Evolutionary conservation across 768 basidiomycete species (phyloP).

Genomic region (Pulveroboletus sp.): DNA sequence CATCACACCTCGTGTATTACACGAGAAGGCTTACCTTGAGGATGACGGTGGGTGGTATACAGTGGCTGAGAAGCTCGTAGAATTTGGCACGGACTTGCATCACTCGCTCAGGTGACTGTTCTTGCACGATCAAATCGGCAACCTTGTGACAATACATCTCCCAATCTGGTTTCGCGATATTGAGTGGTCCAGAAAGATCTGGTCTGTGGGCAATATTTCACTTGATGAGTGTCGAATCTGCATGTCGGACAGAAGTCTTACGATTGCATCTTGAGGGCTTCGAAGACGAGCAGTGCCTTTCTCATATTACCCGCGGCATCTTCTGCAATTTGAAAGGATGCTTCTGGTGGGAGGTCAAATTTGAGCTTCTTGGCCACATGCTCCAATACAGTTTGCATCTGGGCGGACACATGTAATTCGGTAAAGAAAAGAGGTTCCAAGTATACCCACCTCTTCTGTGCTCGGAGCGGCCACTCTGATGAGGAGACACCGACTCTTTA

Average conservation of each 20-base stretch:
- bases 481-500: constrained; percentile 91
- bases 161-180: constrained; percentile 98
- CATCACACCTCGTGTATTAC: background rate
- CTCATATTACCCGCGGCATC: constrained; percentile 89
- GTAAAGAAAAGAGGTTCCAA: background rate
- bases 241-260: constrained; percentile 35
- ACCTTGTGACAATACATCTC: constrained; percentile 94
- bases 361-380: constrained; percentile 78
- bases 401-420: constrained; percentile 2
- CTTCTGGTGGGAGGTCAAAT: constrained; percentile 79
- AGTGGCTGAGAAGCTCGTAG: constrained; percentile 94
- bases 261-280: constrained; percentile 97
- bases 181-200: constrained; percentile 74
- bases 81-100: constrained; percentile 92
- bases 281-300: constrained; percentile 91
- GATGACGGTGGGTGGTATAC: constrained; percentile 91
- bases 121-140: constrained; percentile 83
- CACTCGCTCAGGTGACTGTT: constrained; percentile 85
- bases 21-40: constrained; percentile 62
- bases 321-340: constrained; percentile 69
- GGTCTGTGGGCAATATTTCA: constrained; percentile 45
- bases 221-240: background rate
- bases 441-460: constrained; percentile 60
- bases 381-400: constrained; percentile 82
- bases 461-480: constrained; percentile 90